These are phyloP conservation scores for Dendrostoma leiphaemia DNA, from an alignment of 2,329 filamentous ascomycete genomes.

Conservation along the genomic window DNA sequence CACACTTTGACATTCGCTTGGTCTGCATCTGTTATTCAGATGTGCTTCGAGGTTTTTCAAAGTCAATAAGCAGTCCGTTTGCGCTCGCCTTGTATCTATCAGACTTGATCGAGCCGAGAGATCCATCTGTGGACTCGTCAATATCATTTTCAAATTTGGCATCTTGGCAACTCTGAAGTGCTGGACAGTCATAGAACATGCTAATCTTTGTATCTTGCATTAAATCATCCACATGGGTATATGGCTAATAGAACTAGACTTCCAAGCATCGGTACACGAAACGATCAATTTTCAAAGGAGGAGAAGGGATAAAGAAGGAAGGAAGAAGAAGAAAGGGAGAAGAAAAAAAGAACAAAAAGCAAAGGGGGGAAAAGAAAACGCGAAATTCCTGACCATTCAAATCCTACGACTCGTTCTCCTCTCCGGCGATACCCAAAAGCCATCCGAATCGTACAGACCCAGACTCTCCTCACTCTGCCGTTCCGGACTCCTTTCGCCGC, in stretches of 20 bases:
- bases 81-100: too few species aligned
- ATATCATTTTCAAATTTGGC: too few species aligned
- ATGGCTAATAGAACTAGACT: background rate
- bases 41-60: too few species aligned
- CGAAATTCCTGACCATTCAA: background rate
- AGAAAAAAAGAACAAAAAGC: background rate
- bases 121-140: background rate
- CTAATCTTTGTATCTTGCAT: background rate
- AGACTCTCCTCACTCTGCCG: slow-evolving; percentile 36
- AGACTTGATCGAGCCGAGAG: too few species aligned
- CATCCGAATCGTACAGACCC: slow-evolving; percentile 44
- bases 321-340: background rate
- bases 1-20: too few species aligned
- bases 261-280: background rate
- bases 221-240: background rate
- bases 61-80: too few species aligned
- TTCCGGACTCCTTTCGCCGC: background rate
- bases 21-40: too few species aligned
- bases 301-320: too few species aligned
- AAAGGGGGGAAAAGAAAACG: background rate
- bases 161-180: too few species aligned
- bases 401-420: slow-evolving; percentile 17
- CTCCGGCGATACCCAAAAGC: slow-evolving; percentile 44
- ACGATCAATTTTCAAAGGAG: background rate
- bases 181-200: too few species aligned